A percentile compares a stretch with the other conserved stretches of the same genome.
These are phyloP conservation scores for Punctularia strigosozonata DNA, from an alignment of 768 basidiomycete genomes.

Conservation along the genomic window DNA sequence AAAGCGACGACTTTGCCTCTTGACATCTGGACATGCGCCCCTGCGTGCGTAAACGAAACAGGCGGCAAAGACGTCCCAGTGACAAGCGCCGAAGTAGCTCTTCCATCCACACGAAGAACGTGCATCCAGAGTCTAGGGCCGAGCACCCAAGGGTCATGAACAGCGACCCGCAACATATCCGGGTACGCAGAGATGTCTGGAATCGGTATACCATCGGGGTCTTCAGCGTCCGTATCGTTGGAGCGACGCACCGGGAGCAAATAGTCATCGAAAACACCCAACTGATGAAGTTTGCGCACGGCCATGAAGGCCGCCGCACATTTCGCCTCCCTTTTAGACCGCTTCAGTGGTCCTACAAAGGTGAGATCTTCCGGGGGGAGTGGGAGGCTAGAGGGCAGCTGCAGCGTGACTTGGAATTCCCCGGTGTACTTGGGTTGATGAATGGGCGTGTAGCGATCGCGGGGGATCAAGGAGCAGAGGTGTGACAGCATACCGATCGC, in stretches of 20 bases:
- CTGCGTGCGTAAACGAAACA: conserved; percentile 29
- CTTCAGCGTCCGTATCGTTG: conserved; percentile 35
- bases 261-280: conserved; percentile 77
- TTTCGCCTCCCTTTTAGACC: conserved; percentile 72
- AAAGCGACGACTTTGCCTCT: conserved; percentile 26
- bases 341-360: conserved; percentile 45
- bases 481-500: conserved; percentile 60
- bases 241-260: conserved; percentile 58
- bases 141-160: conserved; percentile 58
- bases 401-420: conserved; percentile 44
- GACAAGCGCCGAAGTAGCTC: conserved; percentile 46
- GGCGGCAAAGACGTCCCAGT: conserved; percentile 48
- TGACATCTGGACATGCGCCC: conserved; percentile 22
- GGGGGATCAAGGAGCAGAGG: conserved; percentile 69
- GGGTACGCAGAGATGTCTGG: conserved; percentile 34
- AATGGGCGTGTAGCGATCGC: conserved; percentile 53
- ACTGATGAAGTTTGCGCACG: conserved; percentile 50
- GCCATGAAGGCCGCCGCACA: conserved; percentile 75
- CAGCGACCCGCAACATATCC: conserved; percentile 42
- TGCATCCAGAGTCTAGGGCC: conserved; percentile 53
- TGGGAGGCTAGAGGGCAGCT: conserved; percentile 57
- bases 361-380: conserved; percentile 40
- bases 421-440: conserved; percentile 52
- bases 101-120: conserved; percentile 38
- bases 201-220: conserved; percentile 37